Percentiles rank a stretch among this genome's conserved stretches.
Evolutionary conservation across 306 rosid genomes (phyloP).

Genomic region (Glycine soja): DNA sequence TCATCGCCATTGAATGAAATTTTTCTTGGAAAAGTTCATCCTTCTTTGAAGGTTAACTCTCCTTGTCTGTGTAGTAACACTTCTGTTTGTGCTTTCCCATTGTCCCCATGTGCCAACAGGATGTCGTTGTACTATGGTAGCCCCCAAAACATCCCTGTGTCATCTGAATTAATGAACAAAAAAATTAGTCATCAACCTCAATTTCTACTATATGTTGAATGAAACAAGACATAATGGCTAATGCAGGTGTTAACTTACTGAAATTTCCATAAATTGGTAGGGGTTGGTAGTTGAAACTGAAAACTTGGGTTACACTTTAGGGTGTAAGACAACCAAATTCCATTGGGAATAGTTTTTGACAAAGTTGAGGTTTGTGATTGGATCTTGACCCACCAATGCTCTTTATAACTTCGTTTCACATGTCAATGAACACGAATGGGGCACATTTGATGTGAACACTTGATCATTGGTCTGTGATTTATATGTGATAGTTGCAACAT

Average conservation of each 20-base stretch:
- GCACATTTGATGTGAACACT: constrained; percentile 82
- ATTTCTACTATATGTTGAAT: neutral
- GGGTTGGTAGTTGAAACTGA: constrained; percentile 80
- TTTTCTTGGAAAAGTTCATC: constrained; percentile 86
- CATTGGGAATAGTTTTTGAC: constrained; percentile 76
- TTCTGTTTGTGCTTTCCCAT: constrained; percentile 78
- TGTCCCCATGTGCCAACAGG: constrained; percentile 62
- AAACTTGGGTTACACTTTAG: constrained; percentile 68
- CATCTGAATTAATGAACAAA: constrained; percentile 56
- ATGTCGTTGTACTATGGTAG: constrained; percentile 69
- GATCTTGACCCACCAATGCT: constrained; percentile 83
- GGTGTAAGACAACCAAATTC: constrained; percentile 79
- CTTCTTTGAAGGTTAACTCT: constrained; percentile 68
- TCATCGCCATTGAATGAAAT: constrained; percentile 79
- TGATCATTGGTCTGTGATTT: constrained; percentile 46
- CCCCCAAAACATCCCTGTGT: constrained; percentile 89
- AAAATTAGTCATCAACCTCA: neutral
- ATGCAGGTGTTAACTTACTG: constrained; percentile 60
- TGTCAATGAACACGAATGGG: constrained; percentile 90
- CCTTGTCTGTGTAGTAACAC: constrained; percentile 64
- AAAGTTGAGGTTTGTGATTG: constrained; percentile 74
- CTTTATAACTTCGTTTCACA: constrained; percentile 73
- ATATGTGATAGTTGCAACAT: constrained; percentile 56
- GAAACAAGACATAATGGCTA: neutral
- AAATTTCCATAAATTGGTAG: constrained; percentile 57